Evolutionary conservation across 805 yeast species (phyloP).

Genomic region (Ogataea dorogensis): DNA sequence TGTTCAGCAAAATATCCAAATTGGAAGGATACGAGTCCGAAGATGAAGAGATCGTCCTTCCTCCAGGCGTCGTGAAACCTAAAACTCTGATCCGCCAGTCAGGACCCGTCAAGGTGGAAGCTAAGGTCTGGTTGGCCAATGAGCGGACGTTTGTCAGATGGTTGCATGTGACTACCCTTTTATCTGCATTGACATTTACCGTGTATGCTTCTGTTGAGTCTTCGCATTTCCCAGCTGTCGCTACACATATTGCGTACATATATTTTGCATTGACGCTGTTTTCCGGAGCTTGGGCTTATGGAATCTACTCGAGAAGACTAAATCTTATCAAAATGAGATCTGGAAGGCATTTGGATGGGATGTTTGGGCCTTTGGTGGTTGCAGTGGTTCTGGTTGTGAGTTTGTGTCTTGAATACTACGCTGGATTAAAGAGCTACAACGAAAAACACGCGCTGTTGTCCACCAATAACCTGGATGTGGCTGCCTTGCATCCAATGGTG

Average conservation of each 20-base stretch:
- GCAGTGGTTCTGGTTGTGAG: slow-evolving; percentile 68
- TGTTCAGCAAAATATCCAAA: slow-evolving; percentile 33
- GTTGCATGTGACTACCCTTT: slow-evolving; percentile 83
- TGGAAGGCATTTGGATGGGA: slow-evolving; percentile 84
- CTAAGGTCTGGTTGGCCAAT: slow-evolving; percentile 97
- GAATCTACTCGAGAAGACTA: slow-evolving; percentile 68
- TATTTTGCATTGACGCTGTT: slow-evolving; percentile 82
- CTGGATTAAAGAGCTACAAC: slow-evolving; percentile 49
- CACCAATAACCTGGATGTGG: slow-evolving; percentile 17
- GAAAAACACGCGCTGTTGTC: slow-evolving; percentile 19
- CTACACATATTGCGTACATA: slow-evolving; percentile 69
- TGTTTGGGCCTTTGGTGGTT: slow-evolving; percentile 82
- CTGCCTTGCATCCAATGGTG: slow-evolving; percentile 29
- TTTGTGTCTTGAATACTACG: slow-evolving; percentile 66
- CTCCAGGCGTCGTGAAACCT: slow-evolving; percentile 88
- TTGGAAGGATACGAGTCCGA: slow-evolving; percentile 61
- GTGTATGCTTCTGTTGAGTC: slow-evolving; percentile 71
- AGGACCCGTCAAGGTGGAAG: slow-evolving; percentile 92
- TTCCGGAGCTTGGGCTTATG: slow-evolving; percentile 87
- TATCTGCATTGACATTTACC: slow-evolving; percentile 82
- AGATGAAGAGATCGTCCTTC: slow-evolving; percentile 81
- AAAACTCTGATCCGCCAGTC: slow-evolving; percentile 75
- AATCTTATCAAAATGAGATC: slow-evolving; percentile 75
- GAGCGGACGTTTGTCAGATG: slow-evolving; percentile 96
- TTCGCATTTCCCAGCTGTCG: slow-evolving; percentile 62